Base-by-base conservation (phyloP, 345 rosid genomes). In the Diplotaxis tenuifolia region DNA sequence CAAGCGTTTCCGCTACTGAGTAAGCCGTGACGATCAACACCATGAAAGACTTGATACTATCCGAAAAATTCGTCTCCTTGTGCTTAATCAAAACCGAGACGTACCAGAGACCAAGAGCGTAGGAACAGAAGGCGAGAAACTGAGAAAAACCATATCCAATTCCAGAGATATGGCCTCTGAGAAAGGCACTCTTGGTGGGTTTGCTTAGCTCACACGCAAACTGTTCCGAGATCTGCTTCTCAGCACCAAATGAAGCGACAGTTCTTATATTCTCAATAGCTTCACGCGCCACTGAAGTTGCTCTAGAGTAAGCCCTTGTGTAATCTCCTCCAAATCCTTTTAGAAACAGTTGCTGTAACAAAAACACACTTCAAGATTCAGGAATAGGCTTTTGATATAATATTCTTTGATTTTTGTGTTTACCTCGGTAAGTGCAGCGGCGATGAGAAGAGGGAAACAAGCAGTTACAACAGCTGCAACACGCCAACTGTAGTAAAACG, bases 61-160 rank as follows among this genome's bases (percentile, higher is more conserved):
- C 67, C 20, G 84, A 81, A 4, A 93, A 91, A 52, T 82, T 76
- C 3, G 97, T 82, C 22, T 68, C 81, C 12, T 78, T 82, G 14
- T 72, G 83, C 72, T 76, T 75, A 19, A 93, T 83, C 22, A 87
- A 82, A 9, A 83, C 80, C 1, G 98, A 93, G 25, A 86, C 83
- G 49, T 93, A 93, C 96, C 98, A 90, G 56, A 93, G 94, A 27
- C 93, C 97, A 8, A 93, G 92, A 0, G 97, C 89, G 49, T 89
- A 93, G 68, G 96, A 86, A 71, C 85, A 80, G 63, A 78, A 78
- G 0, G 85, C 84, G 9, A 86, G 82, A 32, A 82, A 78, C 75
- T 91, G 98, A 5, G 97, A 77, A 4, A 88, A 38, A 3, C 97
- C 97, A 11, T 82, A 93, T 23, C 92, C 91, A 53, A 86, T 70